Evolutionary conservation across 768 basidiomycete species (phyloP).

Genomic region (Dendrothele bispora): DNA sequence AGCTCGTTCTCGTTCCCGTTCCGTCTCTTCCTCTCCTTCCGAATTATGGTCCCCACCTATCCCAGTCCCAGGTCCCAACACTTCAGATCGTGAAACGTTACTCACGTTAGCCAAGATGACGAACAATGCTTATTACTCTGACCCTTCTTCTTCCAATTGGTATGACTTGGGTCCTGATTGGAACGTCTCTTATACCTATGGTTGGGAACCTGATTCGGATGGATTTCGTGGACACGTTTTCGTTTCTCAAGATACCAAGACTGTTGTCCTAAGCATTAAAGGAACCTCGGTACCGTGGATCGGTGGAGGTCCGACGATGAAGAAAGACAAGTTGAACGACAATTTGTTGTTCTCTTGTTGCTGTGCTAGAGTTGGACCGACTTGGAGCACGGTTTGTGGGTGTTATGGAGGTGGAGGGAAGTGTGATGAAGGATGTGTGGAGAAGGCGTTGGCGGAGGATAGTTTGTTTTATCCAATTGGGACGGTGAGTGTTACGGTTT

Average conservation of each 20-base stretch:
- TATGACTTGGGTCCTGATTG: conserved; percentile 65
- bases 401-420: conserved; percentile 76
- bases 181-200: conserved; percentile 73
- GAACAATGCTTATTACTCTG: conserved; percentile 76
- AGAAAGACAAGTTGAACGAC: conserved; percentile 93
- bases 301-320: conserved; percentile 77
- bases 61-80: conserved; percentile 69
- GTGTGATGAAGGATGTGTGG: conserved; percentile 82
- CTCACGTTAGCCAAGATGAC: conserved; percentile 87
- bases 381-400: conserved; percentile 91
- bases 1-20: conserved; percentile 55
- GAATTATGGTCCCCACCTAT: no score
- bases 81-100: conserved; percentile 69
- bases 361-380: conserved; percentile 91
- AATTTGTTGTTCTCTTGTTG: conserved; percentile 97
- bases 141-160: conserved; percentile 59
- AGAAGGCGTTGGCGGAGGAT: conserved; percentile 75
- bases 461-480: conserved; percentile 88
- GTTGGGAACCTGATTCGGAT: conserved; percentile 89
- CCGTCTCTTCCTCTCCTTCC: no score
- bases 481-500: conserved; percentile 50
- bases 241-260: conserved; percentile 78
- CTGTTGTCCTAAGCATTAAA: conserved; percentile 86
- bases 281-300: conserved; percentile 86
- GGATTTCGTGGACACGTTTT: conserved; percentile 93